phyloP scores from a whole-genome alignment of 2,329 filamentous ascomycete genomes.

The Pseudogymnoascus sp. region DNA sequence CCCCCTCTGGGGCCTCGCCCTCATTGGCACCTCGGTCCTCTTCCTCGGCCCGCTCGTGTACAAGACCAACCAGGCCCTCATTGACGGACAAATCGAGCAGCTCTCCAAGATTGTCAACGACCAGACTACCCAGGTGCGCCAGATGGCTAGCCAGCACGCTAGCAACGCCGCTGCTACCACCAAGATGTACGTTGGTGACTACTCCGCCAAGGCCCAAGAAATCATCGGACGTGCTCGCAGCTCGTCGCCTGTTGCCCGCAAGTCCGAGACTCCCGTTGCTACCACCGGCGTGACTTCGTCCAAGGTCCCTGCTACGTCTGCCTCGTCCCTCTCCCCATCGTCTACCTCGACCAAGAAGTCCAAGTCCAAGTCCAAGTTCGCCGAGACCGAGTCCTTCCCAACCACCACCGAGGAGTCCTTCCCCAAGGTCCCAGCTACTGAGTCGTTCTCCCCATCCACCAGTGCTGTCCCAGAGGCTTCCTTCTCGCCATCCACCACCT shows the following conservation, averaged over 20 bases:
- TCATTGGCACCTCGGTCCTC: constrained; percentile 49
- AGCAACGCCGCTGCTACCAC: constrained; percentile 53
- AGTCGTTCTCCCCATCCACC: not conserved
- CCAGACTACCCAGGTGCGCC: constrained; percentile 55
- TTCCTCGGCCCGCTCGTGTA: constrained; percentile 60
- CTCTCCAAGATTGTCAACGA: constrained; percentile 49
- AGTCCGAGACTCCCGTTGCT: not conserved
- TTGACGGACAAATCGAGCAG: constrained; percentile 54
- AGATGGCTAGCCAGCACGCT: constrained; percentile 56
- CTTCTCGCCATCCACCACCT: not conserved
- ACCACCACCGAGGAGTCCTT: not conserved
- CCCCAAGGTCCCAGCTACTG: not conserved
- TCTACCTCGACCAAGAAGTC: not conserved
- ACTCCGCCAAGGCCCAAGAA: constrained; percentile 59
- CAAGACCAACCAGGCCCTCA: constrained; percentile 60
- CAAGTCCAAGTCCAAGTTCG: not conserved
- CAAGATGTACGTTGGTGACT: constrained; percentile 61
- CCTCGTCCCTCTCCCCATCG: not conserved
- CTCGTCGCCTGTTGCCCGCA: constrained; percentile 20
- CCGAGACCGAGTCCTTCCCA: no score
- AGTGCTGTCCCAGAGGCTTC: not conserved
- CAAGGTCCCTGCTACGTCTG: not conserved
- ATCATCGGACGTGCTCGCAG: constrained; percentile 43
- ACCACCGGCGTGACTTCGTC: not conserved
- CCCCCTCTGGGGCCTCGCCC: constrained; percentile 59